Evolutionary conservation across 2,329 filamentous ascomycete genomes (phyloP).

Genomic region (Botrytis tulipae): DNA sequence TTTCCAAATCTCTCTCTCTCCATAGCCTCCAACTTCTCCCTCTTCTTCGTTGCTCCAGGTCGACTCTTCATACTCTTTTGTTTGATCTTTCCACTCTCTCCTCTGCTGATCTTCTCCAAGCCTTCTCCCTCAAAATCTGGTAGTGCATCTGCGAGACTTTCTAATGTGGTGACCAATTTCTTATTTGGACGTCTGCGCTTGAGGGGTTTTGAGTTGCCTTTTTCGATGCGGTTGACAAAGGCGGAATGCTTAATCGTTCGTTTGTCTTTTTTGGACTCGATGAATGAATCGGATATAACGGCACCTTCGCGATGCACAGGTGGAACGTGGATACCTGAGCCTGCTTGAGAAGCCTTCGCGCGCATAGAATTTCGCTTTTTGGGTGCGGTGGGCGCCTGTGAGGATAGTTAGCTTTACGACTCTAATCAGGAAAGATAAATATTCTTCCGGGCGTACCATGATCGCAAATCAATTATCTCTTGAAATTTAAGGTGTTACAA

Average conservation of each 20-base stretch:
- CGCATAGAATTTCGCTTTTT: constrained; percentile 57
- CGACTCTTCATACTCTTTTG: constrained; percentile 72
- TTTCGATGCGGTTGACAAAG: constrained; percentile 75
- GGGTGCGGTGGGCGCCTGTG: constrained; percentile 45
- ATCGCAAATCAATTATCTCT: constrained; percentile 1
- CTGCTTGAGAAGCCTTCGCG: constrained; percentile 53
- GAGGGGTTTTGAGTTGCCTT: constrained; percentile 53
- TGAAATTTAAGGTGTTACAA: background rate
- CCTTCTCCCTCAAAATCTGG: constrained; percentile 53
- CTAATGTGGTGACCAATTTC: constrained; percentile 74
- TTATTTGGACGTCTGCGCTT: constrained; percentile 69
- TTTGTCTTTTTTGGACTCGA: constrained; percentile 78
- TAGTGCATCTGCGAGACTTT: constrained; percentile 76
- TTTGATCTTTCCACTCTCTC: constrained; percentile 60
- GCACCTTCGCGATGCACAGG: constrained; percentile 47
- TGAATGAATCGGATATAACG: constrained; percentile 56
- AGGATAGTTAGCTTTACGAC: constrained; percentile 26
- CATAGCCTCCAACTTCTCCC: constrained; percentile 72
- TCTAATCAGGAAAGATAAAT: background rate
- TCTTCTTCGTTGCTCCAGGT: constrained; percentile 79
- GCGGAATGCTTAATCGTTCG: constrained; percentile 75
- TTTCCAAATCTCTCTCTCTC: constrained; percentile 83
- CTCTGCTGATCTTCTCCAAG: constrained; percentile 40
- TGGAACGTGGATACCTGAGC: constrained; percentile 41
- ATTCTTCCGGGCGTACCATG: constrained; percentile 22